Evolutionary conservation across 1,284 basidiomycete species (phyloP), one percentile per base, ranked within the genome.

Genomic region (Moesziomyces sp.): DNA sequence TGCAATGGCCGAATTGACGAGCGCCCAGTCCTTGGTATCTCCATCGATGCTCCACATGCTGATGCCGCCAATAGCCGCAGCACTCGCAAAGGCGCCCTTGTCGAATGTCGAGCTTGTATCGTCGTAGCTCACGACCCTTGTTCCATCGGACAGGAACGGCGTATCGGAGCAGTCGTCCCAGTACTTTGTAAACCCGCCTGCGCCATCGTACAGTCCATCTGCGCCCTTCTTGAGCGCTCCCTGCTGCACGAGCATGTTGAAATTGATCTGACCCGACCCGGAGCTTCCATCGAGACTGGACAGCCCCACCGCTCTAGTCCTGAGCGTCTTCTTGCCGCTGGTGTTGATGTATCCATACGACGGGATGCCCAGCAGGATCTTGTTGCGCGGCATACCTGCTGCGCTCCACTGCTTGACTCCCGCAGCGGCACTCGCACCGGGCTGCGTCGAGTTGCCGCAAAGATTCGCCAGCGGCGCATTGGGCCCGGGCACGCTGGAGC

Each of bases 121-220:
- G 58, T 81, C 80, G 53, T 81, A 81, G 21, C 73, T 80, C 18
- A 81, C 53, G n/a, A 80, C 66, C 19, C 19, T 56, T 11, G 51
- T 44, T 7, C 72, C 78, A 52, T 79, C 71, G 46, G 59, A 30
- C 5, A 81, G 55, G 60, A 56, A 81, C 1, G 80, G 80, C 1
- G 78, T 80, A 46, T 81, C 72, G 24, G 77, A 76, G 28, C 80
- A 80, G 51, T 71, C 63, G 63, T 81, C 80, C 80, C 78, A 79
- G 42, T 80, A 72, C 53, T 74, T 78, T 19, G 64, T 70, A 46
- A 49, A 81, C 0, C 78, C 80, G 19, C 65, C 55, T 1, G 48
- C 53, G 8, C 47, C 77, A 16, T 59, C 68, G 54, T 50, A 81
- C 6, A 58, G 52, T 0, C 58, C 66, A n/a, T 57, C 51, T 0